Base-by-base conservation (phyloP, 441 rosid genomes). In the Pelargonium australe region DNA sequence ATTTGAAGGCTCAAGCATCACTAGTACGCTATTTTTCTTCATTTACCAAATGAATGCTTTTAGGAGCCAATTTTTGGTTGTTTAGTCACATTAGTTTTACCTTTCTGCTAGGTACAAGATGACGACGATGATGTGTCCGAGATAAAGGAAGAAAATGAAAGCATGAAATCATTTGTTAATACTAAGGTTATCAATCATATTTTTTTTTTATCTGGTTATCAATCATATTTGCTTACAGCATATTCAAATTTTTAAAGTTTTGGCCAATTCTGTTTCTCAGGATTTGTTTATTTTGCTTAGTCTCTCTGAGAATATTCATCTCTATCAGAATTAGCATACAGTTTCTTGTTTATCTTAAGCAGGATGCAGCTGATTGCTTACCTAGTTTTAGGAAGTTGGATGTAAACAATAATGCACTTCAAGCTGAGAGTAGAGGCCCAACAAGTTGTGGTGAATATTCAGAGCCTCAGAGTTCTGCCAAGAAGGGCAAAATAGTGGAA, bases 1-100 rank as follows among this genome's bases (percentile, higher is more conserved):
- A 95, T 85, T 81, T 95, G 73, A 95, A 90, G 86, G 87, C 88
- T 68, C 98, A 92, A 81, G 98, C 99, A 65, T 88, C 97, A 19
- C 80, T 92, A 69, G 99, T 95, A 83, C 79, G 87, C 62, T 55
- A 67, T 64, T 75, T 23, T 62, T 64, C 53, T 61, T 68, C 28
- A 45, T 67, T 47, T 67, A 44, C 19, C 19, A 55, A 16, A 19
- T 14, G 20, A 5, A 55, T 55, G 55, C 14, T 49, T 13, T 13
- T 49, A n/a, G 16, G 16, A 55, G 19, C 61, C 43, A 40, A 40
- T 40, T 40, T 40, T 40, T 40, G 43, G 43, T 7, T 40, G 43
- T 40, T 40, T 40, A 55, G 61, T 55, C 20, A 14, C 63, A 61
- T 60, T 58, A 23, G 65, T 69, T 68, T 69, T 45, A n/a, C 28